Conservation (phyloP, 1,139 yeast species). For the Debaryomyces subglobosus region DNA sequence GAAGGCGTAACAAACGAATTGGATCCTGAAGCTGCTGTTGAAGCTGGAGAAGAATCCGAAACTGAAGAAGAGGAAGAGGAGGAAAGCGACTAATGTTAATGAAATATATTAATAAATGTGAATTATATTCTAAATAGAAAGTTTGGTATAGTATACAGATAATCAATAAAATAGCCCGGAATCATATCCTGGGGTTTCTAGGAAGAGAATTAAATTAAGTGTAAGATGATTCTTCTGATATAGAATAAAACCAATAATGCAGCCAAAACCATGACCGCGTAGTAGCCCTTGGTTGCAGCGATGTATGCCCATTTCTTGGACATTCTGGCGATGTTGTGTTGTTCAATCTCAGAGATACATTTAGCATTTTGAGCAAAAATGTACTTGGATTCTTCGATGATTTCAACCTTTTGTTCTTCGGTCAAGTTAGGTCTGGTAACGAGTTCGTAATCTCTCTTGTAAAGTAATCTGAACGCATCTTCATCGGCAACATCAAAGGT, state of each 20-base stretch:
- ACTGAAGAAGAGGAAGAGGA: constrained; percentile 10
- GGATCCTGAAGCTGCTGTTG: constrained; percentile 24
- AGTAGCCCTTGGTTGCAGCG: constrained; percentile 52
- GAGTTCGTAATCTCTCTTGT: constrained; percentile 77
- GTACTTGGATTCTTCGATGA: constrained; percentile 68
- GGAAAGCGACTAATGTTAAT: background rate
- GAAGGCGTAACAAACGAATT: constrained; percentile 44
- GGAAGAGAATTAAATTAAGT: constrained; percentile 13
- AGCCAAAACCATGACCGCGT: constrained; percentile 33
- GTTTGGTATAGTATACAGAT: constrained; percentile 9
- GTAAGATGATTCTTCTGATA: constrained; percentile 25
- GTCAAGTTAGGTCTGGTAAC: constrained; percentile 68
- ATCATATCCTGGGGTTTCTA: background rate
- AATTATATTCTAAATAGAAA: background rate
- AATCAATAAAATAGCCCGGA: background rate
- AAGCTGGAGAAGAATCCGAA: constrained; percentile 13
- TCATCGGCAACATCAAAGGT: constrained; percentile 73
- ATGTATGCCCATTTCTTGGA: constrained; percentile 60
- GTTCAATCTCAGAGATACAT: constrained; percentile 67
- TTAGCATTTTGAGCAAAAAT: constrained; percentile 65
- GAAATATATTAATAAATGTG: background rate
- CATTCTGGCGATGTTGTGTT: constrained; percentile 59
- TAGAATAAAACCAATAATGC: constrained; percentile 29
- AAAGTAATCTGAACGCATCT: constrained; percentile 60
- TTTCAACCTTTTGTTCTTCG: constrained; percentile 69